phyloP scores from a whole-genome alignment of 1,139 yeast species.

The Nakaseomyces bracarensis region DNA sequence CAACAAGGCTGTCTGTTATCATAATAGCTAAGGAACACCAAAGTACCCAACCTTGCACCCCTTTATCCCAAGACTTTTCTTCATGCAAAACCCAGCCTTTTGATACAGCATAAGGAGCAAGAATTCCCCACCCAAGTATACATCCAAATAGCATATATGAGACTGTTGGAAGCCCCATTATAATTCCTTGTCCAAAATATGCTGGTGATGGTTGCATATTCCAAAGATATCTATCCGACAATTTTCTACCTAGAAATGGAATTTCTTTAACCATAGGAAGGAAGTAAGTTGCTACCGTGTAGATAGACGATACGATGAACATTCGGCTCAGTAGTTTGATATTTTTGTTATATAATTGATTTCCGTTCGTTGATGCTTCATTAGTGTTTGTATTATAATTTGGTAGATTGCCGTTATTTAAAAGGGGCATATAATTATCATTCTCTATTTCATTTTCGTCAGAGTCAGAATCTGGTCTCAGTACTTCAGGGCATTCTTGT shows the following conservation, averaged over 20 bases:
- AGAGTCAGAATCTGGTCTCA: conserved; percentile 21
- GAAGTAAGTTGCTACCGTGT: conserved; percentile 66
- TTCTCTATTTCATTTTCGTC: conserved; percentile 7
- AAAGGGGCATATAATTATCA: conserved; percentile 9
- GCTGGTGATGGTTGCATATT: conserved; percentile 95
- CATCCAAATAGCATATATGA: conserved; percentile 88
- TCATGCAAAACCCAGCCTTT: conserved; percentile 67
- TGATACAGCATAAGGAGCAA: conserved; percentile 69
- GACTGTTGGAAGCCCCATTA: conserved; percentile 92
- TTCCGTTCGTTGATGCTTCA: conserved; percentile 17
- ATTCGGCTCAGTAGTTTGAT: conserved; percentile 50
- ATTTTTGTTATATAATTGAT: conserved; percentile 44
- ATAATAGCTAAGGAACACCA: conserved; percentile 91
- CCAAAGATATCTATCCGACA: conserved; percentile 72
- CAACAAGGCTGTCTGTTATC: conserved; percentile 86
- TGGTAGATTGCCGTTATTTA: background rate
- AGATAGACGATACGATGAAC: conserved; percentile 59
- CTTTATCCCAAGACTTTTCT: conserved; percentile 87
- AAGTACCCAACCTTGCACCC: conserved; percentile 95
- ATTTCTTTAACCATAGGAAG: conserved; percentile 58
- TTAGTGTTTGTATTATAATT: conserved; percentile 1
- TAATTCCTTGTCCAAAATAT: conserved; percentile 93
- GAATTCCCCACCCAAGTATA: conserved; percentile 79
- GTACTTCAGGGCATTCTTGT: conserved; percentile 29
- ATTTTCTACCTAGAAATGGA: conserved; percentile 63